Evolutionary conservation across 768 basidiomycete genomes (phyloP), one percentile per base, ranked within the genome.

Genomic region (Pisolithus tinctorius): DNA sequence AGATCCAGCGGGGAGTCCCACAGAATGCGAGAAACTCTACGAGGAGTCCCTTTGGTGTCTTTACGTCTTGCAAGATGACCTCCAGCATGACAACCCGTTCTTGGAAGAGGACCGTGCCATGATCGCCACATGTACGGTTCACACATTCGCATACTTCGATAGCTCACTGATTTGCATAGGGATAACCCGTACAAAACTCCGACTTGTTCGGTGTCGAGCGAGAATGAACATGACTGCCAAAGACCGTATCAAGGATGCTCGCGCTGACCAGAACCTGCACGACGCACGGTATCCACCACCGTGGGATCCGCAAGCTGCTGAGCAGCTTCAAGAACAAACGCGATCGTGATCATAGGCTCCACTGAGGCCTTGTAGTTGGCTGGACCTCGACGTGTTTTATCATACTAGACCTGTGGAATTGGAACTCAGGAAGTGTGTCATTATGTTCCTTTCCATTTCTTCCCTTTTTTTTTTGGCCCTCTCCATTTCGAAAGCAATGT

Each of bases 1-100:
- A 10, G 90, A 92, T 62, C 81, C 87, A 62, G 84, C 83, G 37
- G 74, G 75, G 41, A 79, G 79, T 27, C 83, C 88, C 0, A 80
- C 87, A 56, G 87, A 91, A 62, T 94, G 93, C 65, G 92, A 96
- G 73, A 88, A 86, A 65, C 74, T 95, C 36, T 99, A 98, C 68
- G 94, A 97, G 62, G 92, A 92, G 60, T 91, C 92, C 0, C 67
- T 98, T 7, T 96, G 93, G 92, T 88, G 93, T 63, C 74, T 98
- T 29, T 90, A 93, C 57, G 88, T 93, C 0, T 74, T 98, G 7
- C 86, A 93, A 63, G 96, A 98, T 63, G 88, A 95, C 60, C 74
- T 92, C 1, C 86, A 91, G 65, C 80, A 76, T 8, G 87, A 83
- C 13, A 92, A 91, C 62, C 88, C 90, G 2, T 91, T 84, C 67